phyloP scores from a whole-genome alignment of 768 basidiomycete species.

The Suillus spraguei region DNA sequence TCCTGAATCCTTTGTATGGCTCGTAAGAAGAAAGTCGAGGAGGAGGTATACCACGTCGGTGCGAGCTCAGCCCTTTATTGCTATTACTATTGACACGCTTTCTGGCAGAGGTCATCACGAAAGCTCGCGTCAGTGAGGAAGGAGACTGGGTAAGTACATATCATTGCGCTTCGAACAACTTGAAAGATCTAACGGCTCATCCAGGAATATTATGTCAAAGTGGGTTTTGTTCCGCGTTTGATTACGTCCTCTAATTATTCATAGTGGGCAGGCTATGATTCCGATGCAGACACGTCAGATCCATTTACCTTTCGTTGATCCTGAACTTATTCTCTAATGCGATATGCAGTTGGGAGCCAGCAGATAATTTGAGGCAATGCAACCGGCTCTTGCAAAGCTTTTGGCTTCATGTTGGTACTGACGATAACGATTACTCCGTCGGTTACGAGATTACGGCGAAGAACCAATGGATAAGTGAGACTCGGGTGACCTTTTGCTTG shows the following conservation, averaged over 20 bases:
- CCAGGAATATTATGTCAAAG: conserved; percentile 74
- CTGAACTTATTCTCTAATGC: conserved; percentile 5
- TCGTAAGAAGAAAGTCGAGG: conserved; percentile 29
- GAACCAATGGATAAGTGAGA: conserved; percentile 60
- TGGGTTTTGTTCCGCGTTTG: conserved; percentile 24
- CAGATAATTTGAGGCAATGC: conserved; percentile 58
- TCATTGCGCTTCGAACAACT: neutral
- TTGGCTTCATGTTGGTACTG: conserved; percentile 60
- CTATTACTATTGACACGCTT: neutral
- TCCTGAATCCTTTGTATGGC: conserved; percentile 22
- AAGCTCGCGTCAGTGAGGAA: conserved; percentile 53
- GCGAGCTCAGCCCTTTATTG: conserved; percentile 16
- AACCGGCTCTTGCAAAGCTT: conserved; percentile 63
- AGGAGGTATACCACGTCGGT: conserved; percentile 54
- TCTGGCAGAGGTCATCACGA: conserved; percentile 58
- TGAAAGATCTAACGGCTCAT: conserved; percentile 4
- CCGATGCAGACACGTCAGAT: conserved; percentile 56
- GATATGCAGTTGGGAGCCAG: conserved; percentile 68
- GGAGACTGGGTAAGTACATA: conserved; percentile 52
- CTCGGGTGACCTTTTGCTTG: neutral
- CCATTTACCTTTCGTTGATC: neutral
- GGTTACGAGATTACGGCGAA: conserved; percentile 48
- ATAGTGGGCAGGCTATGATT: conserved; percentile 70
- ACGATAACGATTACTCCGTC: conserved; percentile 54
- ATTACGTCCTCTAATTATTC: conserved; percentile 11